A percentile compares a stretch with the other conserved stretches of the same genome.
Evolutionary conservation across 2,329 filamentous ascomycete species (phyloP).

Genomic region (Thermothelomyces thermophilus): DNA sequence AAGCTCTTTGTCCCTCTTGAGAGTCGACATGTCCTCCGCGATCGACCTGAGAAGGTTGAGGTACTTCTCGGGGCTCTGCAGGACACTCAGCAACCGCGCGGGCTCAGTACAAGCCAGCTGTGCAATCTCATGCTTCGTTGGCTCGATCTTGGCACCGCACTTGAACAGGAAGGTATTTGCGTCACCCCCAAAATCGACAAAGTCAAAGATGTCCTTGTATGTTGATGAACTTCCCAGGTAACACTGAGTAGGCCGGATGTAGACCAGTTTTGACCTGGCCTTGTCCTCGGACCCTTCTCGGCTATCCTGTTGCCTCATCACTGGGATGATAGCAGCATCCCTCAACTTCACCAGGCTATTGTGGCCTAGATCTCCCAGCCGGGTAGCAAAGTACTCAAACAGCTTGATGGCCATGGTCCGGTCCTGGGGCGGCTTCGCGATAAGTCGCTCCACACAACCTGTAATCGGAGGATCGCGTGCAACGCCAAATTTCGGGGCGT

Average conservation of each 20-base stretch:
- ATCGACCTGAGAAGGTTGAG: constrained; percentile 73
- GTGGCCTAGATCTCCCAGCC: constrained; percentile 65
- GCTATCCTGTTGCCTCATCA: constrained; percentile 34
- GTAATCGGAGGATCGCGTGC: constrained; percentile 71
- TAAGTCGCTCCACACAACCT: constrained; percentile 66
- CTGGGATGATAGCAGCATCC: constrained; percentile 65
- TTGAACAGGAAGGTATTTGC: constrained; percentile 85
- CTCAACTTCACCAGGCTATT: constrained; percentile 54
- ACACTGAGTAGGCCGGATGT: constrained; percentile 63
- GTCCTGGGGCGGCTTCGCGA: constrained; percentile 64
- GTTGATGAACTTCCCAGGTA: constrained; percentile 67
- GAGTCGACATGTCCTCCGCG: constrained; percentile 59
- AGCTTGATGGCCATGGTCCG: constrained; percentile 59
- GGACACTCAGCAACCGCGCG: constrained; percentile 67
- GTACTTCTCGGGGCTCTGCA: constrained; percentile 82
- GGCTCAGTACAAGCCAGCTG: constrained; percentile 78
- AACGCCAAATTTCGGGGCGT: constrained; percentile 82
- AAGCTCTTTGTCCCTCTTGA: constrained; percentile 74
- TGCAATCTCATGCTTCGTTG: constrained; percentile 79
- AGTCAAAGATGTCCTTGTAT: constrained; percentile 91
- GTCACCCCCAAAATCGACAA: constrained; percentile 84
- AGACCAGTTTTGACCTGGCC: constrained; percentile 36
- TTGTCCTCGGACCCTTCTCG: constrained; percentile 36
- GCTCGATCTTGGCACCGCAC: constrained; percentile 86
- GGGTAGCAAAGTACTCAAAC: constrained; percentile 77